These are phyloP conservation scores for Tricholoma terreum DNA, from an alignment of 768 basidiomycete species.

Conservation along the genomic window DNA sequence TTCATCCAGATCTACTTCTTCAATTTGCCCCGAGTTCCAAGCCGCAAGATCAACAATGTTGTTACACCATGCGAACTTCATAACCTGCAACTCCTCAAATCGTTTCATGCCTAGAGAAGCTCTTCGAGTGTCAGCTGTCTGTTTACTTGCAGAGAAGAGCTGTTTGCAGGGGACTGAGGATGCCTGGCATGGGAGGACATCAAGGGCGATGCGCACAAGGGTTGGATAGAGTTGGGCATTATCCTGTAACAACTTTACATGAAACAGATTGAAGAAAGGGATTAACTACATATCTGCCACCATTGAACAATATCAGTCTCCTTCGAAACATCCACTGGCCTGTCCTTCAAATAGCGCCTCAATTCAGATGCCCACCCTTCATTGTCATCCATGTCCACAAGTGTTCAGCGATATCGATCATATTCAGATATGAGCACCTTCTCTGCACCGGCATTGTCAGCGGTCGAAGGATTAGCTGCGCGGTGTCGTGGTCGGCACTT, in stretches of 20 bases:
- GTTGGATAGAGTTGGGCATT: background rate
- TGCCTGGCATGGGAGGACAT: background rate
- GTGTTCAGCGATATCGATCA: background rate
- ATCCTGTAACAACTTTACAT: background rate
- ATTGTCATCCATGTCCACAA: background rate
- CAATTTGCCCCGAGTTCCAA: slow-evolving; percentile 24
- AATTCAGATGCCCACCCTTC: background rate
- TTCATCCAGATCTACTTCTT: slow-evolving; percentile 1
- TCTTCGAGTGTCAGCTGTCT: background rate
- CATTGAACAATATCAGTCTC: background rate
- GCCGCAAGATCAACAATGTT: slow-evolving; percentile 42
- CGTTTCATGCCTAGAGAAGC: background rate
- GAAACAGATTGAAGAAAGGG: background rate
- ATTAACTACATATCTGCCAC: background rate
- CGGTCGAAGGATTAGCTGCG: background rate
- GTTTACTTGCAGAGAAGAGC: slow-evolving; percentile 1
- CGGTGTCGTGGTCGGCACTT: background rate
- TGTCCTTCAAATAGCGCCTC: background rate
- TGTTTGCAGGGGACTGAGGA: background rate
- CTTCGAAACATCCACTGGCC: background rate
- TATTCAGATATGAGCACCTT: background rate
- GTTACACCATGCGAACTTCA: slow-evolving; percentile 11
- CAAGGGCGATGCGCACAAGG: background rate
- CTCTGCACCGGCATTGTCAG: too few relatives aligned
- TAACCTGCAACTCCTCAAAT: slow-evolving; percentile 8